phyloP scores from a whole-genome alignment of 2,329 filamentous ascomycete genomes.

The Arthrobotrys conoides region DNA sequence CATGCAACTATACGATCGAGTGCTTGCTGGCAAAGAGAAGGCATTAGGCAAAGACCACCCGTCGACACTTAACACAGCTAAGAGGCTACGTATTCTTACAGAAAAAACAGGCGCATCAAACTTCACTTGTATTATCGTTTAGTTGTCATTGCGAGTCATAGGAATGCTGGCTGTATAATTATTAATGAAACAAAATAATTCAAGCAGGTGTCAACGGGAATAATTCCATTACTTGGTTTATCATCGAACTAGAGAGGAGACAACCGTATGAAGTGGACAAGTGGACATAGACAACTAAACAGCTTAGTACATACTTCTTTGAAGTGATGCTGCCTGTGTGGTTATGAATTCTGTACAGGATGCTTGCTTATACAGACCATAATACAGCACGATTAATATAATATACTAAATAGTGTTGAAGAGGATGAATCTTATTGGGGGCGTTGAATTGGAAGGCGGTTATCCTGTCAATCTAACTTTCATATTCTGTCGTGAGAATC shows the following conservation, averaged over 20 bases:
- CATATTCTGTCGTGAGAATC: no score
- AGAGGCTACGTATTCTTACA: not conserved
- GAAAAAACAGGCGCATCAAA: not conserved
- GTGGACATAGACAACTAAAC: not conserved
- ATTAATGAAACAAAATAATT: no score
- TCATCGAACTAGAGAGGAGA: not conserved
- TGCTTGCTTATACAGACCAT: not conserved
- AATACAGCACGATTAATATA: not conserved
- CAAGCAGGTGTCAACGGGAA: no score
- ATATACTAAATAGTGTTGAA: not conserved
- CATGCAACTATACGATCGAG: not conserved
- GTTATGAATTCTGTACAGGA: not conserved
- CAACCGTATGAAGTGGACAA: not conserved
- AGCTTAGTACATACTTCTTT: not conserved
- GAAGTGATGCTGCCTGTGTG: not conserved
- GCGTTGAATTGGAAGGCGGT: no score
- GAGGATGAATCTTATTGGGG: no score
- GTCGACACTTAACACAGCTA: conserved; percentile 4
- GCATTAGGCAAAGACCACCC: not conserved
- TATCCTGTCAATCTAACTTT: no score
- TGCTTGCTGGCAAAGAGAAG: not conserved
- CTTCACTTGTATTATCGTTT: not conserved
- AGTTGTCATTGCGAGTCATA: not conserved
- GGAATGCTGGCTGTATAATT: not conserved
- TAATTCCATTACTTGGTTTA: no score